Conservation (phyloP, 176 grass and related monocot genomes). For the Chloris gayana region DNA sequence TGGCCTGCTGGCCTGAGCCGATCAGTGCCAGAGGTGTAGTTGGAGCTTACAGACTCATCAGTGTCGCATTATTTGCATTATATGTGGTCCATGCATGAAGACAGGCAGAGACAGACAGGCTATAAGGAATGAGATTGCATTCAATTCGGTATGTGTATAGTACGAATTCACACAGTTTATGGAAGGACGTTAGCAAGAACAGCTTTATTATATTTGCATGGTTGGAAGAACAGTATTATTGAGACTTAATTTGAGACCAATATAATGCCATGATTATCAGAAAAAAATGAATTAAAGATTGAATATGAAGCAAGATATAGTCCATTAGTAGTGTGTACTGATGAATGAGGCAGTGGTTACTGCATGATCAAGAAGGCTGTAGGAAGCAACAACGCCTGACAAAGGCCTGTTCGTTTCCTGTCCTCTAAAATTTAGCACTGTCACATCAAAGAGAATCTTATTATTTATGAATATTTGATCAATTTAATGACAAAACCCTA, state of each 20-base stretch:
- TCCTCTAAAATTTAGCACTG: too few species aligned
- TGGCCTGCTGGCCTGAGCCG: slow-evolving; percentile 45
- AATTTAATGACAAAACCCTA: too few species aligned
- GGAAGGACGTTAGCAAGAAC: not conserved
- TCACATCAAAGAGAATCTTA: too few species aligned
- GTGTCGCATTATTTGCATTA: slow-evolving; percentile 31
- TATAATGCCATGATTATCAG: not conserved
- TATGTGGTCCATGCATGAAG: slow-evolving; percentile 38
- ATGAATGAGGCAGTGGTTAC: not conserved
- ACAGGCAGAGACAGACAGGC: slow-evolving; percentile 15
- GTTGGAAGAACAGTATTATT: not conserved
- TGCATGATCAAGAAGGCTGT: not conserved
- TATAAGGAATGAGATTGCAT: slow-evolving; percentile 44
- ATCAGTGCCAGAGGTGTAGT: slow-evolving; percentile 23
- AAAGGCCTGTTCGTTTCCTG: too few species aligned
- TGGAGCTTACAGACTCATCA: slow-evolving; percentile 34
- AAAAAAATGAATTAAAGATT: not conserved
- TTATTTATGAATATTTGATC: too few species aligned
- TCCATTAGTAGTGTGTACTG: too few species aligned
- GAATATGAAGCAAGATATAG: not conserved
- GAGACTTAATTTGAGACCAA: not conserved
- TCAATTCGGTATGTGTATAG: slow-evolving; percentile 30
- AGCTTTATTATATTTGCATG: not conserved
- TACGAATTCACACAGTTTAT: not conserved
- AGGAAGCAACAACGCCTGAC: not conserved